Evolutionary conservation across 257 asterid genomes (phyloP), one percentile per base, ranked within the genome.

Genomic region (Nicotiana attenuata): DNA sequence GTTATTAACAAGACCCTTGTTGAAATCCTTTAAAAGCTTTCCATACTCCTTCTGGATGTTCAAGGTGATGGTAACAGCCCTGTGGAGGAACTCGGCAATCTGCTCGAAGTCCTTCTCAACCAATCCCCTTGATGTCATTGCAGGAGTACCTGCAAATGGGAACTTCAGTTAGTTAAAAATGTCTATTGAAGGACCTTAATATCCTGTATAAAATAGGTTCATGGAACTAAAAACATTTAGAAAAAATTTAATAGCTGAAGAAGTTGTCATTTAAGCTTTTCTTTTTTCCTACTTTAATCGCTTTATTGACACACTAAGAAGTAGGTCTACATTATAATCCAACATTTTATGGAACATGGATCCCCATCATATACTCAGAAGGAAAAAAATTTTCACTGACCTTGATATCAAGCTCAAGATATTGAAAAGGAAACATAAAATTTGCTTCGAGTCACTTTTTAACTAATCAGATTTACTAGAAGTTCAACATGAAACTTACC

Each of bases 71-170:
- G 89, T 22, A 80, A 94, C 99, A 0, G 98, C 94, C 84, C 97
- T 86, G 89, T 96, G 99, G 24, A 96, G 98, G 89, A 96, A 96
- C 85, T 96, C 98, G 0, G 90, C 97, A 17, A 96, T 94, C 91
- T 94, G 93, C 91, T 96, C 99, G 31, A 96, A 96, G 92, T 96
- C 99, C 87, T 96, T 94, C 92, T 92, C 99, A 3, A 92, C 92
- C 86, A 96, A 88, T 22, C 99, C 99, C 90, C 99, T 90, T 1
- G 99, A 96, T 79, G 99, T 96, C 99, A 96, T 96, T 81, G 99
- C 99, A 0, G 99, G 99, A 80, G 99, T 75, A 86, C 99, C 99
- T 94, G 89, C 65, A 35, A 20, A 76, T 50, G 19, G 50, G 10
- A 63, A 55, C 45, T 47, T 50, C 64, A 8, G 17, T 75, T 26